These are phyloP conservation scores for Monosporascus sp. DNA, from an alignment of 2,329 filamentous ascomycete species.

Conservation along the genomic window DNA sequence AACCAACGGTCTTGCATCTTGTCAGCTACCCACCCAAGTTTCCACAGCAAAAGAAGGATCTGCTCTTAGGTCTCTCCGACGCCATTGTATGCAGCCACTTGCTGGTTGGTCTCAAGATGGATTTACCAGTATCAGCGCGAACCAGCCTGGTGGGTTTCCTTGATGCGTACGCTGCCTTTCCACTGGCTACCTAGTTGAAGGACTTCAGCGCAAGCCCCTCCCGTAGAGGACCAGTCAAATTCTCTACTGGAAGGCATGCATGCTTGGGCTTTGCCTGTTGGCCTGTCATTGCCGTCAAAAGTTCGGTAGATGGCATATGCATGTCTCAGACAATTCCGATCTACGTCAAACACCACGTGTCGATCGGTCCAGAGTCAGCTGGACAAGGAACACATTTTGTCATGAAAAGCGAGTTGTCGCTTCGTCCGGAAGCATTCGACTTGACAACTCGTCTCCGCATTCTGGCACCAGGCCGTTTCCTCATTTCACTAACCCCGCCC, in stretches of 20 bases:
- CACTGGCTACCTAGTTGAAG: no score
- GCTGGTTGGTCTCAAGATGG: background rate
- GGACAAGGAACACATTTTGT: background rate
- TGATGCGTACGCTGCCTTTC: no score
- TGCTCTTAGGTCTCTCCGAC: background rate
- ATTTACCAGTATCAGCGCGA: background rate
- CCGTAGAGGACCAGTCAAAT: slow-evolving; percentile 2
- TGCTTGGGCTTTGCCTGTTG: no score
- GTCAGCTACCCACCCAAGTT: background rate
- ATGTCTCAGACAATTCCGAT: slow-evolving; percentile 19
- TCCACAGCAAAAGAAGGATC: background rate
- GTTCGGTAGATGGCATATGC: slow-evolving; percentile 8
- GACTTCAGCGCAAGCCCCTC: no score
- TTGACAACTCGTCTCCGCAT: background rate
- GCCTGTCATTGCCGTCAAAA: slow-evolving; percentile 1
- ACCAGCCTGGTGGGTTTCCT: background rate
- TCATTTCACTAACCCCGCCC: background rate
- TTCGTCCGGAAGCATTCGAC: background rate
- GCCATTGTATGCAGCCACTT: background rate
- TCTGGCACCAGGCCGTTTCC: background rate
- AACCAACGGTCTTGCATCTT: background rate
- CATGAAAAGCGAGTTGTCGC: background rate
- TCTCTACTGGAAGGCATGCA: slow-evolving; percentile 1
- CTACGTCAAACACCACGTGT: slow-evolving; percentile 6
- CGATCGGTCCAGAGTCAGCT: slow-evolving; percentile 3